Conservation (phyloP, 495 filamentous ascomycete species). For the Aspergillus bridgeri region DNA sequence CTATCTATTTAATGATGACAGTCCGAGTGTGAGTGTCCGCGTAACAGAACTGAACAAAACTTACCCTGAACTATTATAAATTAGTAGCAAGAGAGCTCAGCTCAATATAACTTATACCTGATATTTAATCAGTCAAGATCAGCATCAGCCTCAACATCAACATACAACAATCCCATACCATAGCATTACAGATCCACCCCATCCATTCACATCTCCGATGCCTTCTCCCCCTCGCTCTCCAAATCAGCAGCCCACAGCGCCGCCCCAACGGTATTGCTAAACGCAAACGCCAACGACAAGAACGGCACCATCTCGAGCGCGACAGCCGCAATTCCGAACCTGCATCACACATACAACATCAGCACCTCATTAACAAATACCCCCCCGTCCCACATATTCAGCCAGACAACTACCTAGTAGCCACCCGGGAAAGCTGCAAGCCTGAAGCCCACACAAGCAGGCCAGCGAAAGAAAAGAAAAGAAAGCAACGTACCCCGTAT, state of each 20-base stretch:
- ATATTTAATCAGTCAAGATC: too few relatives aligned
- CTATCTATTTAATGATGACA: neutral
- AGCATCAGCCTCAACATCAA: neutral
- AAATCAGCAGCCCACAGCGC: constrained; percentile 93
- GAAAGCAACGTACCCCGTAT: constrained; percentile 67
- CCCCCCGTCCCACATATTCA: too few relatives aligned
- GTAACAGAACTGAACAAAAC: too few relatives aligned
- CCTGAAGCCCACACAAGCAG: too few relatives aligned
- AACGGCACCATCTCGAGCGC: constrained; percentile 83
- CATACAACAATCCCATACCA: neutral
- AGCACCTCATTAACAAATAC: constrained; percentile 4
- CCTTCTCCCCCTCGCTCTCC: constrained; percentile 50
- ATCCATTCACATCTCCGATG: neutral
- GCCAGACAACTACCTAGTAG: too few relatives aligned
- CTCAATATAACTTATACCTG: too few relatives aligned
- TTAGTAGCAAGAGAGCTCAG: too few relatives aligned
- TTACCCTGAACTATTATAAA: too few relatives aligned
- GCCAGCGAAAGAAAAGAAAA: neutral
- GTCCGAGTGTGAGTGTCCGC: neutral
- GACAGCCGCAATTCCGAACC: constrained; percentile 74
- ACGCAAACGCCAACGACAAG: constrained; percentile 77
- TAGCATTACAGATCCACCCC: too few relatives aligned
- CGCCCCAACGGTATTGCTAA: constrained; percentile 89
- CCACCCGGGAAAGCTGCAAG: too few relatives aligned
- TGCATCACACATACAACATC: constrained; percentile 35